Evolutionary conservation across 371 early-diverging fungal genomes (phyloP), one percentile per base, ranked within the genome.

Genomic region (Amoeboaphelidium protococcarum): DNA sequence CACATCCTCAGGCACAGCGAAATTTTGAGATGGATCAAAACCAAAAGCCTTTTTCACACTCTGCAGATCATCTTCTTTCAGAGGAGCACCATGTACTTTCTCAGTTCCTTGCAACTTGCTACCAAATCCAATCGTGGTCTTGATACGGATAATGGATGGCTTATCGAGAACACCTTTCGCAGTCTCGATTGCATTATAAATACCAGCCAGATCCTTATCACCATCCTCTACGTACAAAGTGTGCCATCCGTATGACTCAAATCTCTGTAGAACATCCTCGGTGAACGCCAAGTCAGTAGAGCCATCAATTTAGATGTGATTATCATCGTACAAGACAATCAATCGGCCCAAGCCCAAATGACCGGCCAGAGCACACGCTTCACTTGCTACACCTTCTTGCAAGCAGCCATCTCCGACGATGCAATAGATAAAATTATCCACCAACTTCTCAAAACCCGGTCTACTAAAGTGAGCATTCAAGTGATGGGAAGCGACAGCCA

Each of bases 371-470:
- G 95, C 87, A 54, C 74, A 70, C n/a, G 99, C 90, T 64, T 99
- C 99, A 37, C 82, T 72, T 37, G 81, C 64, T 22, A 99, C 85
- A 66, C 99, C 99, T 68, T 99, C 99, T 64, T 96, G 96, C 53
- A 92, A 66, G 69, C 99, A 99, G 40, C 99, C 99, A 63, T 99
- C 99, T 55, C 99, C 99, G 40, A 78, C 61, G 44, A 98, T 73
- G 55, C 75, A 72, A 52, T 74, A 96, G 25, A 86, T 85, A 54
- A 76, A 59, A 67, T 85, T 82, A 62, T 78, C 69, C 56, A 94
- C 68, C 23, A 94, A 58, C n/a, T n/a, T n/a, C 20, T 68, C 67
- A 63, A 66, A 90, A 42, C 73, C 78, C 23, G 81, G 78, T 50
- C 64, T 71, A 71, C 92, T 95, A 69, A 82, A 91, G 13, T 69